Base-by-base conservation (phyloP, 129 eudicot genomes). In the Kitagawia praeruptora region DNA sequence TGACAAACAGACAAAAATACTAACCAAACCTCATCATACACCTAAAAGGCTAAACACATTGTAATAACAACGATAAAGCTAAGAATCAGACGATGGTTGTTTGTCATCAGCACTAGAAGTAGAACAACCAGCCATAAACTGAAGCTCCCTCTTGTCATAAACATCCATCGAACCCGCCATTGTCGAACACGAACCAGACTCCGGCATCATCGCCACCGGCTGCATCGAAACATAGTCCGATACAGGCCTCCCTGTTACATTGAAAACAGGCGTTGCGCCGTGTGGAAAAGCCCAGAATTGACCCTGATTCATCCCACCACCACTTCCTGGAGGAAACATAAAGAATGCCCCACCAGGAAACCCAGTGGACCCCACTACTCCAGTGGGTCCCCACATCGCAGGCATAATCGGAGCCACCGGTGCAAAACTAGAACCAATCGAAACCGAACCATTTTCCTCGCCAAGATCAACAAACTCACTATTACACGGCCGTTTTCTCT, bases 231-330 rank as follows among this genome's bases (percentile, higher is more conserved):
- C 86, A 18, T 75, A 89, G 48, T 80, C 86, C 9, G 89, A 85
- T 19, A 93, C 76, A 34, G 97, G 96, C 76, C 88, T 77, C 0
- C 85, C 91, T 3, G 90, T 48, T 0, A 89, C 87, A 46, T 82
- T 89, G 18, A 86, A 91, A n/a, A 91, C 82, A 25, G 96, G 89
- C 0, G 89, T 78, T 13, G 92, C 90, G 10, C 91, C 81, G 15
- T 88, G 91, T 2, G 96, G 96, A 5, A 90, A 84, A 78, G 98
- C 95, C 98, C 97, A 91, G 25, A 90, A 63, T 54, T 89, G 98
- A 6, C 85, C 82, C 73, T 83, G 93, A 54, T 81, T 75, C 21
- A 48, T 48, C 54, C 54, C 54, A 7, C 64, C 64, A 8, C 31
- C 31, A 12, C 5, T 31, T 9, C 73, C 53, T 11, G 85, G 88